Percentiles rank a stretch among this genome's conserved stretches.
Conservation (phyloP, 164 flowering plant genomes). For the Akebia trifoliata region DNA sequence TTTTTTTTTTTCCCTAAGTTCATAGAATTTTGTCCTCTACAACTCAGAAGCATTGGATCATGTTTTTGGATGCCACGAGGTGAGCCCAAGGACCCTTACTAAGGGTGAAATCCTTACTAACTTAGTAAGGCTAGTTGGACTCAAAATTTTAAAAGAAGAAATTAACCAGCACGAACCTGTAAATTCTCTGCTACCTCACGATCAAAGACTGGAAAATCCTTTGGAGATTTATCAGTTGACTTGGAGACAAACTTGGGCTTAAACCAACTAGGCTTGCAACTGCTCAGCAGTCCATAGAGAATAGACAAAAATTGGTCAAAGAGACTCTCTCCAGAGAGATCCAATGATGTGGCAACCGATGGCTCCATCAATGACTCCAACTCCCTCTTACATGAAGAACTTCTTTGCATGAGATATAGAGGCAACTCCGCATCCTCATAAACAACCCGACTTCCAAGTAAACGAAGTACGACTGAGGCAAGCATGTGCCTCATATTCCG, state of each 20-base stretch:
- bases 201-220: constrained; percentile 55
- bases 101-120: too few relatives aligned
- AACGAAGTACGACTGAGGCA: constrained; percentile 79
- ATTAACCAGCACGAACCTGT: constrained; percentile 53
- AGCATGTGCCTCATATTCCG: constrained; percentile 78
- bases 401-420: constrained; percentile 23
- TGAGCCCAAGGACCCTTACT: too few relatives aligned
- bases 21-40: too few relatives aligned
- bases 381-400: constrained; percentile 41
- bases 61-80: too few relatives aligned
- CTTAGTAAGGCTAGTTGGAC: too few relatives aligned
- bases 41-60: too few relatives aligned
- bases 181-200: constrained; percentile 69
- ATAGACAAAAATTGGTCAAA: constrained; percentile 75
- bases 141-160: neutral
- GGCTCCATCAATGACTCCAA: constrained; percentile 35
- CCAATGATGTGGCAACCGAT: too few relatives aligned
- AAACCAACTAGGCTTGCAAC: constrained; percentile 81
- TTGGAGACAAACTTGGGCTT: constrained; percentile 46
- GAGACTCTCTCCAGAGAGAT: constrained; percentile 51
- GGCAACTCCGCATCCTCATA: constrained; percentile 60
- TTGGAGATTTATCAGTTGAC: constrained; percentile 36
- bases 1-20: too few relatives aligned
- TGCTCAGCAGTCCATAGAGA: constrained; percentile 79
- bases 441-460: constrained; percentile 83